Evolutionary conservation across 2,329 filamentous ascomycete genomes (phyloP).

Genomic region (Cercospora janseana): DNA sequence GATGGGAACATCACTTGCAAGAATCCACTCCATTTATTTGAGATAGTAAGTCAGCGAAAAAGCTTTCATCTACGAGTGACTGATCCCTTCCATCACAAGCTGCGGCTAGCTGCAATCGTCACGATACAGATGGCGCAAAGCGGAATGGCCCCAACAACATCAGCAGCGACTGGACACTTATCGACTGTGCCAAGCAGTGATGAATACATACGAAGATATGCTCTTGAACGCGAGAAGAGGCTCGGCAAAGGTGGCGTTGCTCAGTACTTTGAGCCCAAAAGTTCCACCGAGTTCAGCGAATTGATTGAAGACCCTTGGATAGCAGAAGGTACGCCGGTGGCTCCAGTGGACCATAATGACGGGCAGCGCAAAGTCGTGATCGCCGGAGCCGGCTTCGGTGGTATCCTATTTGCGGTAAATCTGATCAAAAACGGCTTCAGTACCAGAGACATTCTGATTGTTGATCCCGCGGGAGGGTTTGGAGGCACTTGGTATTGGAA

Average conservation of each 20-base stretch:
- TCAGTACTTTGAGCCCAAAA: conserved; percentile 33
- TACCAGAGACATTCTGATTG: conserved; percentile 41
- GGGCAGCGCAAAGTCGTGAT: conserved; percentile 33
- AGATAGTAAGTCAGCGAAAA: too few species aligned
- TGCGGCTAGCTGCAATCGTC: too few species aligned
- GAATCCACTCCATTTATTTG: too few species aligned
- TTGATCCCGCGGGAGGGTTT: conserved; percentile 50
- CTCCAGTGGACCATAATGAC: conserved; percentile 20
- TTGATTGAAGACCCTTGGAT: conserved; percentile 37
- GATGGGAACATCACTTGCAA: too few species aligned
- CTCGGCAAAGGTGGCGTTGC: conserved; percentile 23
- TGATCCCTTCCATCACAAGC: too few species aligned
- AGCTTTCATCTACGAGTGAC: too few species aligned
- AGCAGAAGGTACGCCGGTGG: conserved; percentile 22
- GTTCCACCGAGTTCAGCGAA: conserved; percentile 27
- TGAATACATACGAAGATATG: conserved; percentile 27
- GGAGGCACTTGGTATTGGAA: conserved; percentile 54
- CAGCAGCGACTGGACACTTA: conserved; percentile 7
- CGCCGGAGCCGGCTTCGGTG: conserved; percentile 48
- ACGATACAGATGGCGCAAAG: too few species aligned
- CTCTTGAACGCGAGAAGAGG: conserved; percentile 32
- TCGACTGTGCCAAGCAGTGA: conserved; percentile 24
- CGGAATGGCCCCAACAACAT: not conserved
- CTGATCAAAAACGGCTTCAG: conserved; percentile 42
- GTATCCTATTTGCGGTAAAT: conserved; percentile 44